Evolutionary conservation across 352 stramenopile species (phyloP).

Genomic region (Globisporangium polare): DNA sequence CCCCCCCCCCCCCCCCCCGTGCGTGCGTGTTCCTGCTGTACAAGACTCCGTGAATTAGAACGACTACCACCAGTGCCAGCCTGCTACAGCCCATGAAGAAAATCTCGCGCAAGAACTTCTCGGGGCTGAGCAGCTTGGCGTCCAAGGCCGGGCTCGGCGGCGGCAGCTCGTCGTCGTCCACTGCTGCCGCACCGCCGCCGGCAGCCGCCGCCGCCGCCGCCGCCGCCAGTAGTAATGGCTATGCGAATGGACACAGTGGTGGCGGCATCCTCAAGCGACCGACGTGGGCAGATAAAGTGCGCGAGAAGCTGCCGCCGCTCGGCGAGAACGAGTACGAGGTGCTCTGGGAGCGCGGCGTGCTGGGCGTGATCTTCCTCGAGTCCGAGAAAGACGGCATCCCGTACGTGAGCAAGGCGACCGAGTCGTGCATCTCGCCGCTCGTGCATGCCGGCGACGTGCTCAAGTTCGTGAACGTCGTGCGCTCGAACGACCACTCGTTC

Average conservation of each 20-base stretch:
- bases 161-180: slow-evolving; percentile 23
- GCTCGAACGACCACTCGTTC: slow-evolving; percentile 85
- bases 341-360: slow-evolving; percentile 80
- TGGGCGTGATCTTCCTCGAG: slow-evolving; percentile 86
- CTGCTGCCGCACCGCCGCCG: slow-evolving; percentile 14
- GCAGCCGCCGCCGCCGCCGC: slow-evolving; percentile 7
- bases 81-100: slow-evolving; percentile 51
- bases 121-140: slow-evolving; percentile 33
- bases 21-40: neutral
- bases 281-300: slow-evolving; percentile 78
- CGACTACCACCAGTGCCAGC: neutral
- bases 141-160: slow-evolving; percentile 36
- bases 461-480: slow-evolving; percentile 83
- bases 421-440: slow-evolving; percentile 77
- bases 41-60: neutral
- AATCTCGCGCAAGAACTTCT: slow-evolving; percentile 67
- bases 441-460: slow-evolving; percentile 74
- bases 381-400: slow-evolving; percentile 82
- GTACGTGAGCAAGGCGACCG: slow-evolving; percentile 83
- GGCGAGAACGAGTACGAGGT: slow-evolving; percentile 85
- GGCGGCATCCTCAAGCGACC: slow-evolving; percentile 22
- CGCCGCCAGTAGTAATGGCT: slow-evolving; percentile 12
- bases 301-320: slow-evolving; percentile 71
- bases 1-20: no score
- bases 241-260: slow-evolving; percentile 5